These are phyloP conservation scores for Buddleja alternifolia DNA, from an alignment of 257 asterid species.

Conservation along the genomic window DNA sequence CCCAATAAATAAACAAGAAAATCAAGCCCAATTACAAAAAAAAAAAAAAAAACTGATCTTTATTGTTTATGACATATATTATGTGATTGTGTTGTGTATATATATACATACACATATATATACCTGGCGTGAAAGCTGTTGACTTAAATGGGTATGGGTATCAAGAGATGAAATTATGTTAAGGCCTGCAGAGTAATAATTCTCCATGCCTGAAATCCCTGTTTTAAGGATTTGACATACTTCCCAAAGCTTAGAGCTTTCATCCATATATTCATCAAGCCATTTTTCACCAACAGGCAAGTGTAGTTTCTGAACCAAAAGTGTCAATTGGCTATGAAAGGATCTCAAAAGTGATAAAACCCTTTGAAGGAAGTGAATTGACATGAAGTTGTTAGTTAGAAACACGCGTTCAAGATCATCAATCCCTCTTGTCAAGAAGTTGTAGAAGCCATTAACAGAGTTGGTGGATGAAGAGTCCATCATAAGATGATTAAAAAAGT, in stretches of 20 bases:
- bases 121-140: conserved; percentile 87
- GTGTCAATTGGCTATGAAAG: conserved; percentile 72
- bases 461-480: conserved; percentile 84
- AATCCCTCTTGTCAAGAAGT: conserved; percentile 67
- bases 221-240: conserved; percentile 77
- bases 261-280: conserved; percentile 98
- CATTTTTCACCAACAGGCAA: conserved; percentile 90
- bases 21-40: not conserved
- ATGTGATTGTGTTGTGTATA: not conserved
- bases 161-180: conserved; percentile 67
- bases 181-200: conserved; percentile 66
- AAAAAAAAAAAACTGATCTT: conserved; percentile 16
- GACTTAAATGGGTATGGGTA: conserved; percentile 56
- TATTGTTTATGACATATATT: not conserved
- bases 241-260: conserved; percentile 92
- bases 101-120: not conserved
- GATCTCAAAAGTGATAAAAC: conserved; percentile 73
- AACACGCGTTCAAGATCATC: conserved; percentile 83
- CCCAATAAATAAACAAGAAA: conserved; percentile 5
- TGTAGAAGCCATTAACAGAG: conserved; percentile 88
- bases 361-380: conserved; percentile 81
- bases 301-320: conserved; percentile 78
- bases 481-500: conserved; percentile 18
- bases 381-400: conserved; percentile 75
- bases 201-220: conserved; percentile 80